phyloP scores from a whole-genome alignment of 495 filamentous ascomycete species.

The Clohesyomyces aquaticus region DNA sequence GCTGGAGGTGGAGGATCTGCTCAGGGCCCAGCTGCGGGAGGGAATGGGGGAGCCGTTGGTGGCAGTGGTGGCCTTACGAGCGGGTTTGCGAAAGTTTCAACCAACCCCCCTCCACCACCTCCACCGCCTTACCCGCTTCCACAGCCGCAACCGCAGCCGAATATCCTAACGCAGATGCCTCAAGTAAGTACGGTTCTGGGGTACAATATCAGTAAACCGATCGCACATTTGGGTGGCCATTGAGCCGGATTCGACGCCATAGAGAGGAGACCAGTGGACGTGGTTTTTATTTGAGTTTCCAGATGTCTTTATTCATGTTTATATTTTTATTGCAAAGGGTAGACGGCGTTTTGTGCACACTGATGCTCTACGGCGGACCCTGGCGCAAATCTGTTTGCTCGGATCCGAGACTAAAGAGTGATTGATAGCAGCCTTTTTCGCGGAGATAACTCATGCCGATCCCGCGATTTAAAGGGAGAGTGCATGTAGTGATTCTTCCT shows the following conservation, averaged over 20 bases:
- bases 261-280: background rate
- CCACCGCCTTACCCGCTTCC: slow-evolving; percentile 15
- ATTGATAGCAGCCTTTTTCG: too few species aligned
- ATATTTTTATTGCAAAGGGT: background rate
- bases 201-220: slow-evolving; percentile 14
- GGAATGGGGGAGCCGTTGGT: background rate
- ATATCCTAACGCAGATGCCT: slow-evolving; percentile 9
- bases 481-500: background rate
- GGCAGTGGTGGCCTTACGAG: background rate
- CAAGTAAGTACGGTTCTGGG: slow-evolving; percentile 10
- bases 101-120: slow-evolving; percentile 15
- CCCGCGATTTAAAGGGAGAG: too few species aligned
- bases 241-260: background rate
- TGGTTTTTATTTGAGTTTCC: background rate
- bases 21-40: background rate
- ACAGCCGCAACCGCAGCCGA: slow-evolving; percentile 13
- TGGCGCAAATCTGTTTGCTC: background rate
- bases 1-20: background rate
- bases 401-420: background rate
- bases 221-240: background rate
- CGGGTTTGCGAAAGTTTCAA: background rate
- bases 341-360: background rate
- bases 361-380: background rate
- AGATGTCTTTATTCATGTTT: background rate
- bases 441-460: too few species aligned